Evolutionary conservation across 2,329 filamentous ascomycete genomes (phyloP), one percentile per base, ranked within the genome.

Genomic region (Domatiomyces catenatus): DNA sequence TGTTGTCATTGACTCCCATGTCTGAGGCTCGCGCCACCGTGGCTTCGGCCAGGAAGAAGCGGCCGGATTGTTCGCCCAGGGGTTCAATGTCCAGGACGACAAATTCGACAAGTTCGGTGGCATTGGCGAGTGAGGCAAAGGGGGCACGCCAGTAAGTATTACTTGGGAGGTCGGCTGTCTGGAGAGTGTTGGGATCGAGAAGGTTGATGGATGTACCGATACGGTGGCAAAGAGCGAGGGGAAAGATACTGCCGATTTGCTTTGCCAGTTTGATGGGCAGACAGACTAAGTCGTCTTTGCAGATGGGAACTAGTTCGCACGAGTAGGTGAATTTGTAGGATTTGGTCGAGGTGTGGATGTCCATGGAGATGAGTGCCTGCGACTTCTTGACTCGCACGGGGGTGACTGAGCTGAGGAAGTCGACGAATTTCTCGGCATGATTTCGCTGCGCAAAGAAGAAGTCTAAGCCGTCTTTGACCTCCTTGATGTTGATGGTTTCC

Each of bases 401-500:
- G 1, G 81, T 78, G 12, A 93, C 83, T 0, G 87, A 90, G 59
- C 80, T 80, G 54, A 95, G 72, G 66, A 95, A 94, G 67, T 96
- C 89, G 54, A 93, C 79, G 65, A 94, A 90, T 62, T 86, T 88
- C 63, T 94, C 87, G 6, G 89, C 90, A 60, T 94, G 85, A 63
- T 95, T 98, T 61, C 86, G 76, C 52, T 84, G 81, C 0, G 86
- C 77, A 63, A 92, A 98, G 75, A 83, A 98, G 67, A 98, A 98
- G 66, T 98, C 92, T 53, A 98, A 81, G 1, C 92, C 92, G 60
- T 95, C 88, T 68, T 89, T 89, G 24, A 86, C 85, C 69, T 98
- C 92, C 66, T 93, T 95, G 70, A 98, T 98, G 67, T 96, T 98
- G 69, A 95, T 89, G 0, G 90, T 92, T 59, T 98, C 89, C 57